Evolutionary conservation across 495 filamentous ascomycete genomes (phyloP).

Genomic region (Penicillium parvum): DNA sequence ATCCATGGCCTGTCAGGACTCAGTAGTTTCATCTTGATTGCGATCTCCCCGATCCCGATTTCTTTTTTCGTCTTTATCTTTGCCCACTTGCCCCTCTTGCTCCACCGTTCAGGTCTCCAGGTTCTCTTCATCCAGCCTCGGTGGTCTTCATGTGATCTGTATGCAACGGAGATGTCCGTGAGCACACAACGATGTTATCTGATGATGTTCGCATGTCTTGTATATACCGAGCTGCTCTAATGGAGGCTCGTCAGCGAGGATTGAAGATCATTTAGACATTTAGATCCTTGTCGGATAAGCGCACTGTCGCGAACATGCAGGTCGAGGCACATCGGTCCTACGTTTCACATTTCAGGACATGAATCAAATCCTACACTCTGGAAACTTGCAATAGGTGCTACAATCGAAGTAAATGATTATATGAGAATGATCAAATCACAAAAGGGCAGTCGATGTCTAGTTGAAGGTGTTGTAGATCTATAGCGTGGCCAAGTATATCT

Average conservation of each 20-base stretch:
- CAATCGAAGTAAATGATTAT: no score
- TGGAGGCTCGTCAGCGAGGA: not conserved
- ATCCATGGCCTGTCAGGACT: conserved; percentile 14
- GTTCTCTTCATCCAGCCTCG: not conserved
- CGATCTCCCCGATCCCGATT: conserved; percentile 17
- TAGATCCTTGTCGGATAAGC: no score
- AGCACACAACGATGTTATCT: no score
- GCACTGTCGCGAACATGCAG: not conserved
- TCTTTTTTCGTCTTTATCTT: conserved; percentile 10
- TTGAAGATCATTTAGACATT: no score
- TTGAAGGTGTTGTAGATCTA: no score
- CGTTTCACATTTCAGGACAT: not conserved
- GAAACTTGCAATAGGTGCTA: no score
- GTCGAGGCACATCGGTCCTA: conserved; percentile 2
- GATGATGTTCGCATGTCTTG: no score
- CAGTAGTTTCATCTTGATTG: conserved; percentile 15
- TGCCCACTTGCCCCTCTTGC: conserved; percentile 17
- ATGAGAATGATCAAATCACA: no score
- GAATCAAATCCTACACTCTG: no score
- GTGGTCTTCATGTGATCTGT: conserved; percentile 16
- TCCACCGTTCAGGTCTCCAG: conserved; percentile 29
- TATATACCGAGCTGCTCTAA: no score
- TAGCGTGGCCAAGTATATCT: no score
- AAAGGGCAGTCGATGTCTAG: no score
- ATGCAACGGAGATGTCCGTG: not conserved